Conservation (phyloP, 805 yeast species). For the Yamadazyma phyllophila region DNA sequence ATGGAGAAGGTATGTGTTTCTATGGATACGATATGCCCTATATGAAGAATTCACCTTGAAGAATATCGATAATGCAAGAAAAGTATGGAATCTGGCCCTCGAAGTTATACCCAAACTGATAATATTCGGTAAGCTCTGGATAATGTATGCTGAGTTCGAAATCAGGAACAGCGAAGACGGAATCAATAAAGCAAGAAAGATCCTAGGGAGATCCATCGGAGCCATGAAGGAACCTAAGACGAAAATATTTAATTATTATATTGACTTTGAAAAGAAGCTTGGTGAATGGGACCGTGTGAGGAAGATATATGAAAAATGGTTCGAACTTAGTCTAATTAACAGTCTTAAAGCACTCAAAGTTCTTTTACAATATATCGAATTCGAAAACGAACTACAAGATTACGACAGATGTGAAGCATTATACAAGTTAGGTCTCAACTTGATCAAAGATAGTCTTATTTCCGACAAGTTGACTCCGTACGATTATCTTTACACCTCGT, state of each 20-base stretch:
- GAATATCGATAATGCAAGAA: constrained; percentile 47
- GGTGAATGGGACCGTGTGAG: constrained; percentile 83
- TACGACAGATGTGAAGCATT: constrained; percentile 64
- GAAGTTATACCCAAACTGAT: constrained; percentile 53
- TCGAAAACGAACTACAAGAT: constrained; percentile 71
- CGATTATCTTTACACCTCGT: constrained; percentile 26
- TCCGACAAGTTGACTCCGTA: constrained; percentile 27
- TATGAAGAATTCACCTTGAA: constrained; percentile 53
- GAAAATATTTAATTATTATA: constrained; percentile 61
- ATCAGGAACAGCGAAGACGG: constrained; percentile 49
- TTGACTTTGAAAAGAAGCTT: constrained; percentile 60
- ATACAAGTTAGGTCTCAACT: constrained; percentile 49
- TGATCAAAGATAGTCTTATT: constrained; percentile 21
- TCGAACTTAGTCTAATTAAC: constrained; percentile 37
- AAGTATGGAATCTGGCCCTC: constrained; percentile 49
- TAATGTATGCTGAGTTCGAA: constrained; percentile 66
- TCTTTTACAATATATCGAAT: constrained; percentile 50
- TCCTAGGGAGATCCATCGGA: constrained; percentile 74
- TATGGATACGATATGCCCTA: constrained; percentile 68
- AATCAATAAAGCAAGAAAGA: constrained; percentile 55
- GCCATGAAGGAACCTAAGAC: constrained; percentile 36
- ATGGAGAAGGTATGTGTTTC: constrained; percentile 69
- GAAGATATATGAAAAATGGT: constrained; percentile 61
- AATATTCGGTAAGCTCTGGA: constrained; percentile 76
- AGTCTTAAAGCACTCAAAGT: constrained; percentile 46